Evolutionary conservation across 2,329 filamentous ascomycete species (phyloP).

Genomic region (Fusarium nelsonii): DNA sequence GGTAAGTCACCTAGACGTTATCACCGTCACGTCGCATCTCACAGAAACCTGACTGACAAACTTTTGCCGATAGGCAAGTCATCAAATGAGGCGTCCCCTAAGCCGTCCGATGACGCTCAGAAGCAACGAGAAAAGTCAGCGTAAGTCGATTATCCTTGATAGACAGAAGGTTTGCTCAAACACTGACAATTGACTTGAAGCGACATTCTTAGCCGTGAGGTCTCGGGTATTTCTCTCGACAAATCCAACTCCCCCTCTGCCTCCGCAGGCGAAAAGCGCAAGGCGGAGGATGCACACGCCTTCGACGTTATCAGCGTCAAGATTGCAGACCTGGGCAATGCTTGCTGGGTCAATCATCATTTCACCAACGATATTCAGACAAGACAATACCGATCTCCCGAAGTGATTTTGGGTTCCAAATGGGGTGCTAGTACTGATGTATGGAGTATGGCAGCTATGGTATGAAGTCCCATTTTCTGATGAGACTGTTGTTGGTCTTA

Average conservation of each 20-base stretch:
- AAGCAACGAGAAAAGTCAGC: slow-evolving; percentile 92
- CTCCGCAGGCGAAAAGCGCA: slow-evolving; percentile 70
- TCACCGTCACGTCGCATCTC: neutral
- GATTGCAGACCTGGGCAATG: slow-evolving; percentile 97
- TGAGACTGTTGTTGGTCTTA: neutral
- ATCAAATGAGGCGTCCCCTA: slow-evolving; percentile 62
- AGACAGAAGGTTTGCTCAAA: neutral
- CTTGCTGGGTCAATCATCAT: slow-evolving; percentile 98
- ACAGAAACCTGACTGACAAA: slow-evolving; percentile 23
- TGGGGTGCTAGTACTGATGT: slow-evolving; percentile 99
- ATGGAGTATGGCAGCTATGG: slow-evolving; percentile 99
- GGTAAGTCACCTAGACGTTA: slow-evolving; percentile 61
- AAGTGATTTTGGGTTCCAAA: slow-evolving; percentile 95
- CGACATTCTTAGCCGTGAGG: slow-evolving; percentile 90
- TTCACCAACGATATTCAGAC: slow-evolving; percentile 99
- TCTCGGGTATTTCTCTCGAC: slow-evolving; percentile 93
- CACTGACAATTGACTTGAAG: slow-evolving; percentile 58
- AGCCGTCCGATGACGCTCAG: slow-evolving; percentile 72
- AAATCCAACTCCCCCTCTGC: slow-evolving; percentile 70
- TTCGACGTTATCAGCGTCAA: slow-evolving; percentile 94
- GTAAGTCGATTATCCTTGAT: slow-evolving; percentile 66
- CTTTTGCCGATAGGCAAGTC: slow-evolving; percentile 49
- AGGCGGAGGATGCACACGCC: slow-evolving; percentile 67
- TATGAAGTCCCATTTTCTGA: slow-evolving; percentile 58
- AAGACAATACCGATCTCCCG: slow-evolving; percentile 94